These are phyloP conservation scores for Nicotiana benthamiana DNA, from an alignment of 257 asterid genomes.

Conservation along the genomic window DNA sequence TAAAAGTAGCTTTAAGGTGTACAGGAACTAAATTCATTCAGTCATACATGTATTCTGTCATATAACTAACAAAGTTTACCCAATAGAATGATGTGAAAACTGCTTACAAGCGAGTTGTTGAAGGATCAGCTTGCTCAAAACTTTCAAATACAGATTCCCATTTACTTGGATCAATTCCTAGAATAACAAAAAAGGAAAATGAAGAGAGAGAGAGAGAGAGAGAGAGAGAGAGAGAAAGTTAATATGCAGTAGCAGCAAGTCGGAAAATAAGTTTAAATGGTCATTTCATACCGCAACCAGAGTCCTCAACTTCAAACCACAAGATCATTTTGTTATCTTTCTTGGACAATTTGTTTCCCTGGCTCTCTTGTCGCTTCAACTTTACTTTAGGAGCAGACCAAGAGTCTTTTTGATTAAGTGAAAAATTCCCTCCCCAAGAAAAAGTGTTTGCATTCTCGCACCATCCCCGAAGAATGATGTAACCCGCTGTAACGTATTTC, in stretches of 20 bases:
- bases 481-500: conserved; percentile 55
- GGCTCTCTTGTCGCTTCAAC: conserved; percentile 33
- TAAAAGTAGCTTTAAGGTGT: neutral
- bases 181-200: conserved; percentile 3
- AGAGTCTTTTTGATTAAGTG: conserved; percentile 31
- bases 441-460: conserved; percentile 47
- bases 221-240: neutral
- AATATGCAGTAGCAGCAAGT: conserved; percentile 5
- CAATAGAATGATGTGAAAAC: conserved; percentile 6
- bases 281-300: conserved; percentile 72
- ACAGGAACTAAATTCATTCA: neutral
- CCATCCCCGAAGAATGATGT: conserved; percentile 80
- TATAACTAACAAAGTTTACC: neutral
- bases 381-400: conserved; percentile 38
- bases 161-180: conserved; percentile 84
- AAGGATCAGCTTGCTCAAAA: conserved; percentile 96
- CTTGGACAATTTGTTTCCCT: conserved; percentile 34
- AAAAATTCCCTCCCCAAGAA: conserved; percentile 16
- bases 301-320: conserved; percentile 91
- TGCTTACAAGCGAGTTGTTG: conserved; percentile 85
- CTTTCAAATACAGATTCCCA: conserved; percentile 98
- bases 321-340: conserved; percentile 53
- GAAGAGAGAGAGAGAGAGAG: neutral
- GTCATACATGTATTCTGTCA: neutral
- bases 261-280: neutral